Base-by-base conservation (phyloP, 179 eudicot genomes). In the Amaranthus tricolor region DNA sequence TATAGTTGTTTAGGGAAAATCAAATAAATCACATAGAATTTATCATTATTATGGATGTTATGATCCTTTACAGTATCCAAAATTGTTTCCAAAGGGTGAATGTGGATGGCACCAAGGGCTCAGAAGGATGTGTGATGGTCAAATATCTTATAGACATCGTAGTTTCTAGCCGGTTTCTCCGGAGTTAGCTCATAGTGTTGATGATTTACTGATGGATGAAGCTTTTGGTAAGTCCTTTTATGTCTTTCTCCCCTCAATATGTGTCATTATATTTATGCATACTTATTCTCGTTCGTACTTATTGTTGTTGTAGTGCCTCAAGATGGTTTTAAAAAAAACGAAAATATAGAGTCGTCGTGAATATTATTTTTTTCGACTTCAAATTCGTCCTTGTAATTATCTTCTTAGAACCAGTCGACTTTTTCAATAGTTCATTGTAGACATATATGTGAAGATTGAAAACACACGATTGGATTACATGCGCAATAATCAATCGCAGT, bases 361-460 rank as follows among this genome's bases (percentile, higher is more conserved):
- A 14, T 62, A 61, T 40, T 73, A 73, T 31, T 55, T 48, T 0
- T 73, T 62, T 11, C 21, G n/a, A 6, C 21, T 62, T 1, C 52
- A 73, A 12, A 24, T 6, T 5, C 10, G 69, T 2, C 61, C 21
- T 0, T 1, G 8, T 0, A 60, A 59, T 4, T 2, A 11, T 0
- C 24, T 62, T 1, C 19, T 80, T 0, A 12, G 79, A 13, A n/a
- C n/a, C n/a, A n/a, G n/a, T n/a, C n/a, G n/a, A n/a, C n/a, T n/a
- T n/a, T n/a, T n/a, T n/a, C n/a, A n/a, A n/a, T n/a, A n/a, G n/a
- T n/a, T n/a, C n/a, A n/a, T n/a, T n/a, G 66, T 43, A 1, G 79
- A 74, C 5, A 20, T 74, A 7, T 70, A 74, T 8, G 78, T 77
- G 3, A 72, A 80, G 24, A 64, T 53, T 53, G 56, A 4, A 53